Evolutionary conservation across 1,284 basidiomycete genomes (phyloP).

Genomic region (Ustilago curta): DNA sequence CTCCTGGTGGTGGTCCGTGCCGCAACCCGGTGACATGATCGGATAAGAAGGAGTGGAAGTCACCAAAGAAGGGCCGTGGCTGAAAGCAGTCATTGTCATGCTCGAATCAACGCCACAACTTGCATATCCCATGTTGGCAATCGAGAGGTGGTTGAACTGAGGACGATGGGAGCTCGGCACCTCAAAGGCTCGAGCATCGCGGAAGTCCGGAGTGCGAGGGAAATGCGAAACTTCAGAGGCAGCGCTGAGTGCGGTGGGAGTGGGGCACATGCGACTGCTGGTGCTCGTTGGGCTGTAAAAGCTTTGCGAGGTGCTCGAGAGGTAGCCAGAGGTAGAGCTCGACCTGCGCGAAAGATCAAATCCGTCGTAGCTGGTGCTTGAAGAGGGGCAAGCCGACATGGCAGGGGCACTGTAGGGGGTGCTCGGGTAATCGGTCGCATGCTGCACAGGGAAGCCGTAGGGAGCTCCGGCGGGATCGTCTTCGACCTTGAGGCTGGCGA

Average conservation of each 20-base stretch:
- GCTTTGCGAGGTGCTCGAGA: slow-evolving; percentile 24
- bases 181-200: slow-evolving; percentile 23
- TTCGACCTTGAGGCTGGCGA: slow-evolving; percentile 25
- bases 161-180: slow-evolving; percentile 7
- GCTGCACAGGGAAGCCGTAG: slow-evolving; percentile 19
- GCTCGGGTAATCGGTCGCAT: slow-evolving; percentile 19
- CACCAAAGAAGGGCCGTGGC: slow-evolving; percentile 11
- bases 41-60: slow-evolving; percentile 5
- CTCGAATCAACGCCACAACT: slow-evolving; percentile 13
- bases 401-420: slow-evolving; percentile 33
- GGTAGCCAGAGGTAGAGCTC: slow-evolving; percentile 28
- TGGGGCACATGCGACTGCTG: slow-evolving; percentile 25
- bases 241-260: slow-evolving; percentile 33
- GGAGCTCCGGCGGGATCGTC: slow-evolving; percentile 7
- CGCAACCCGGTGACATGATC: slow-evolving; percentile 20
- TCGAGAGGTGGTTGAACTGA: slow-evolving; percentile 28
- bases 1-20: slow-evolving; percentile 8
- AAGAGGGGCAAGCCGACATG: slow-evolving; percentile 39
- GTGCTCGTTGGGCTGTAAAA: slow-evolving; percentile 29
- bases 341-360: slow-evolving; percentile 28
- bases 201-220: slow-evolving; percentile 38
- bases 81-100: slow-evolving; percentile 5
- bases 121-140: slow-evolving; percentile 26
- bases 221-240: slow-evolving; percentile 31
- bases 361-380: slow-evolving; percentile 21